These are phyloP conservation scores for Populus nigra DNA, from an alignment of 345 rosid genomes.

Conservation along the genomic window DNA sequence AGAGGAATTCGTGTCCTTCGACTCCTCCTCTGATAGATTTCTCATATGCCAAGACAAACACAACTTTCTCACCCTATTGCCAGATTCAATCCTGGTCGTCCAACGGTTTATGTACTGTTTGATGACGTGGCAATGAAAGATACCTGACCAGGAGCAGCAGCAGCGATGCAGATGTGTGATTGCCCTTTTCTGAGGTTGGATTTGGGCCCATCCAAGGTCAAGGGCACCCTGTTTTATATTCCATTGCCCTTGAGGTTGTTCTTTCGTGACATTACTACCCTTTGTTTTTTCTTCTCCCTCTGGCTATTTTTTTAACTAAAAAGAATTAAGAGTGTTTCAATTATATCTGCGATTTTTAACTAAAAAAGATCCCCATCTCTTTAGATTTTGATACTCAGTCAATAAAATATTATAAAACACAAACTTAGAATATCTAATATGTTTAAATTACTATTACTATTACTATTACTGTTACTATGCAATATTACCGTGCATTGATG, in stretches of 20 bases:
- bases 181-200: not conserved
- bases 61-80: not conserved
- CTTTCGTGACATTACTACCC: not conserved
- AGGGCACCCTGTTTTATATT: not conserved
- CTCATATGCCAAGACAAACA: constrained; percentile 2
- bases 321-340: no score
- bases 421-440: no score
- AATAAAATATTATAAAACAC: no score
- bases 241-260: not conserved
- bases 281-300: not conserved
- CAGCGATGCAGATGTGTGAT: constrained; percentile 3
- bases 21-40: constrained; percentile 27
- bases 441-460: no score
- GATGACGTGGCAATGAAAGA: constrained; percentile 31
- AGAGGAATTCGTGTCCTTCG: constrained; percentile 32
- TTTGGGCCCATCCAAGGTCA: constrained; percentile 31
- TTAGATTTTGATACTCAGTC: no score
- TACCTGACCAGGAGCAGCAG: constrained; percentile 15
- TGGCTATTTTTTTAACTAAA: no score
- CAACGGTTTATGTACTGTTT: not conserved
- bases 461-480: no score
- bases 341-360: no score
- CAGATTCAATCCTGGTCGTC: constrained; percentile 30
- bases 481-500: no score
- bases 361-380: no score